Percentiles rank a stretch among this genome's conserved stretches.
Evolutionary conservation across 2,329 filamentous ascomycete genomes (phyloP).

Genomic region (Blastomyces silverae): DNA sequence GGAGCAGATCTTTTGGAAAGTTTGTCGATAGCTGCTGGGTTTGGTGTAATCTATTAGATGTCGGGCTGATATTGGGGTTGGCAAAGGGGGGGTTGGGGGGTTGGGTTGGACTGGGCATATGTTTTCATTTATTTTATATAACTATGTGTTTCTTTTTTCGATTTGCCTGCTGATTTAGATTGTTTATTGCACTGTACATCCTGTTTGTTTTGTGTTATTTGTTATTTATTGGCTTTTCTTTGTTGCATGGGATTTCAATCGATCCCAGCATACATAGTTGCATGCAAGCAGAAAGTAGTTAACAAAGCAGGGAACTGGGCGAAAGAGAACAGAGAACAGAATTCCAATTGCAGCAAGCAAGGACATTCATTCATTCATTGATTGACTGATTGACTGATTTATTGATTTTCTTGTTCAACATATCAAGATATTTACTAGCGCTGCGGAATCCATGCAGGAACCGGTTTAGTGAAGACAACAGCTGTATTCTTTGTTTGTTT

Average conservation of each 20-base stretch:
- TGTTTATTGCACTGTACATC: background rate
- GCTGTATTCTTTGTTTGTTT: too few relatives aligned
- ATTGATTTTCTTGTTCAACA: too few relatives aligned
- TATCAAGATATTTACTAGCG: too few relatives aligned
- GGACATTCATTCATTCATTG: too few relatives aligned
- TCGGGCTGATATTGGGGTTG: background rate
- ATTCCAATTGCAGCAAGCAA: background rate
- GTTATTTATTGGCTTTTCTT: background rate
- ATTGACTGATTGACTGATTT: too few relatives aligned
- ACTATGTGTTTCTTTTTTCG: background rate
- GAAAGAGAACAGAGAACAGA: background rate
- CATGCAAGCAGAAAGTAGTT: background rate
- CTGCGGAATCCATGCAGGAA: background rate
- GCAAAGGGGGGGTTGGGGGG: too few relatives aligned
- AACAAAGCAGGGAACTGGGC: background rate
- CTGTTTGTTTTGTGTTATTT: background rate
- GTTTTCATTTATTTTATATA: background rate
- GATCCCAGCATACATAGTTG: background rate
- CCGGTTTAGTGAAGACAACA: background rate
- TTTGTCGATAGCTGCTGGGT: background rate
- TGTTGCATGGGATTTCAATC: background rate
- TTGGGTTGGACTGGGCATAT: background rate
- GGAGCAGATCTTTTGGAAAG: too few relatives aligned
- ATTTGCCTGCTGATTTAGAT: background rate
- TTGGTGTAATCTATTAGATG: background rate